Evolutionary conservation across 352 stramenopile species (phyloP), one percentile per base, ranked within the genome.

Genomic region (Pythium periplocum): DNA sequence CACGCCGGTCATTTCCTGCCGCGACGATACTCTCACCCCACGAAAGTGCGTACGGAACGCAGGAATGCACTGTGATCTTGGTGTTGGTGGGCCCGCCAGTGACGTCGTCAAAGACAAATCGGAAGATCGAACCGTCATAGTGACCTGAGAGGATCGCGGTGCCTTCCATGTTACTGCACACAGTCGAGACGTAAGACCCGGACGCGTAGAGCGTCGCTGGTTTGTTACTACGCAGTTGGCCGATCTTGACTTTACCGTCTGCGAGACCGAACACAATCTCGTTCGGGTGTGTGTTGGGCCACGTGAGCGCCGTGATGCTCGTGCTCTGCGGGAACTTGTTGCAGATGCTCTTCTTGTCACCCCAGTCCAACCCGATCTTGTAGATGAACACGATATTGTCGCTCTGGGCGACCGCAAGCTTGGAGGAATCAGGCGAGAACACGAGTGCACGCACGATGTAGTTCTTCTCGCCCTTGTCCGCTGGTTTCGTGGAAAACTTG

Each of bases 361-460:
- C 84, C 87, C 88, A 98, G 35, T 97, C 91, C 31, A 96, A 53
- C 0, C 93, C 87, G 45, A 97, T 87, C 69, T 98, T 98, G 74
- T 98, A 98, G 48, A 98, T 92, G 62, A 98, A 98, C 4, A 98
- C 86, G 53, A 98, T 98, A 69, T 97, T 97, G 75, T 98, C 93
- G 62, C 77, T 96, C 70, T 98, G 94, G 1, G 93, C 94, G n/a
- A 98, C 83, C 31, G 94, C 93, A 35, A 98, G 85, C 64, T 96
- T 97, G 64, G 83, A 86, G 39, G 83, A 96, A 59, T 98, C 88
- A 31, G 93, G 92, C 26, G 87, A 97, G 64, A 98, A 98, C 55
- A 73, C 83, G 41, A 98, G 87, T 38, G 76, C 77, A 7, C 87
- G 81, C 47, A 98, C 91, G 48, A 97, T 59, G 68, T 98, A 98